phyloP scores from a whole-genome alignment of 2,329 filamentous ascomycete genomes.

The Polytolypa hystricis region DNA sequence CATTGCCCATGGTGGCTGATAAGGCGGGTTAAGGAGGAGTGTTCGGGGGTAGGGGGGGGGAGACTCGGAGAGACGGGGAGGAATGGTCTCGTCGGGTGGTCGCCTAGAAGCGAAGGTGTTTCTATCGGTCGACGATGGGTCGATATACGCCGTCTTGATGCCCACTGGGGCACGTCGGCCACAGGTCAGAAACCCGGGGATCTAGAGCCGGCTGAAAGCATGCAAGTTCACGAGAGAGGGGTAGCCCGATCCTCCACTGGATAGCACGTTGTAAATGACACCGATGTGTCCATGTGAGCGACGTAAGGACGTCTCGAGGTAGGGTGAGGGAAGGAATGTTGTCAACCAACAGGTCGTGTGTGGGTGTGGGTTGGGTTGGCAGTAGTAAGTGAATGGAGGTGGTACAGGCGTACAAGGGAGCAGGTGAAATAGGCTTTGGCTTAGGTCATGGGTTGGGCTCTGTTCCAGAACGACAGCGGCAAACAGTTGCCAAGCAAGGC shows the following conservation, averaged over 20 bases:
- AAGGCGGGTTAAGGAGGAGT: conserved; percentile 5
- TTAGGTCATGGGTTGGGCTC: conserved; percentile 2
- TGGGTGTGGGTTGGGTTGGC: conserved; percentile 6
- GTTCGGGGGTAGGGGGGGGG: conserved; percentile 1
- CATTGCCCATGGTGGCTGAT: conserved; percentile 32
- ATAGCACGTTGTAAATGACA: conserved; percentile 1
- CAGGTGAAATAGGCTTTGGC: conserved; percentile 1
- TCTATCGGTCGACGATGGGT: no score
- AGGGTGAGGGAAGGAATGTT: no score
- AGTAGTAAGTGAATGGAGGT: conserved; percentile 3
- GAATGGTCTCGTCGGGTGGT: no score
- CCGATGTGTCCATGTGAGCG: conserved; percentile 22
- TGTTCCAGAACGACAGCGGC: conserved; percentile 5
- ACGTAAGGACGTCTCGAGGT: no score
- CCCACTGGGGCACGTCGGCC: no score
- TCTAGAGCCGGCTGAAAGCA: no score
- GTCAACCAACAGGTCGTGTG: no score
- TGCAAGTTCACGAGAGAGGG: no score
- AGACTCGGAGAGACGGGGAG: no score
- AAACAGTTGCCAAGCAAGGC: conserved; percentile 10
- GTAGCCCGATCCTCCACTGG: conserved; percentile 3
- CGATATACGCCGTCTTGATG: no score
- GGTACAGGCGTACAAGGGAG: conserved; percentile 1
- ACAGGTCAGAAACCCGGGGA: no score
- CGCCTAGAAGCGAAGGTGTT: no score